phyloP scores from a whole-genome alignment of 345 rosid species.

The Ceriops tagal region DNA sequence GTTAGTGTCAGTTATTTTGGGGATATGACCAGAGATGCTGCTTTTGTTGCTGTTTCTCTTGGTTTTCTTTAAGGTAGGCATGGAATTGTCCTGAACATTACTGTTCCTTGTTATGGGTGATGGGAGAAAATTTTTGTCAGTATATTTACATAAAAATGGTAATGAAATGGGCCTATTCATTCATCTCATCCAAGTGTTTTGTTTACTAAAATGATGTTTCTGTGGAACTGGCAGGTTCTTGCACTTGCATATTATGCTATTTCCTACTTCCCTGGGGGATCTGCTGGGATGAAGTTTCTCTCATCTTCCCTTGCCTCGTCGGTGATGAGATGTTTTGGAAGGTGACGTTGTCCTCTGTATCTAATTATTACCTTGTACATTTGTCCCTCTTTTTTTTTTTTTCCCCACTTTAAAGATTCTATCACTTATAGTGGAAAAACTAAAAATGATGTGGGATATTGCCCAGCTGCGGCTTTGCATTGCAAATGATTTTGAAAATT shows the following conservation, averaged over 20 bases:
- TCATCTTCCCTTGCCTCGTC: slow-evolving; percentile 52
- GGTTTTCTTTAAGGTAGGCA: too few species aligned
- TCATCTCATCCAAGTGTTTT: too few species aligned
- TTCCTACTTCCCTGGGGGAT: slow-evolving; percentile 76
- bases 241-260: slow-evolving; percentile 61
- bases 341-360: slow-evolving; percentile 28
- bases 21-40: background rate
- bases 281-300: slow-evolving; percentile 60
- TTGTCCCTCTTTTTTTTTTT: background rate
- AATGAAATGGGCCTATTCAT: too few species aligned
- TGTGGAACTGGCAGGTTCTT: slow-evolving; percentile 37
- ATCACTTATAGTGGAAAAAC: background rate
- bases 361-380: slow-evolving; percentile 3
- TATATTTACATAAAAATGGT: too few species aligned
- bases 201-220: background rate
- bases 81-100: too few species aligned
- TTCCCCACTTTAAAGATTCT: background rate
- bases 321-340: slow-evolving; percentile 48
- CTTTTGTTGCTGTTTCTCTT: background rate
- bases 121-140: too few species aligned
- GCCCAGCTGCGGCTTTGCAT: too few species aligned
- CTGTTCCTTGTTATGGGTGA: too few species aligned
- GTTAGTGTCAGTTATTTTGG: background rate
- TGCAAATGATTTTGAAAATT: too few species aligned
- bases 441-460: too few species aligned